Conservation (phyloP, 129 eudicot species). For the Cynara cardunculus region DNA sequence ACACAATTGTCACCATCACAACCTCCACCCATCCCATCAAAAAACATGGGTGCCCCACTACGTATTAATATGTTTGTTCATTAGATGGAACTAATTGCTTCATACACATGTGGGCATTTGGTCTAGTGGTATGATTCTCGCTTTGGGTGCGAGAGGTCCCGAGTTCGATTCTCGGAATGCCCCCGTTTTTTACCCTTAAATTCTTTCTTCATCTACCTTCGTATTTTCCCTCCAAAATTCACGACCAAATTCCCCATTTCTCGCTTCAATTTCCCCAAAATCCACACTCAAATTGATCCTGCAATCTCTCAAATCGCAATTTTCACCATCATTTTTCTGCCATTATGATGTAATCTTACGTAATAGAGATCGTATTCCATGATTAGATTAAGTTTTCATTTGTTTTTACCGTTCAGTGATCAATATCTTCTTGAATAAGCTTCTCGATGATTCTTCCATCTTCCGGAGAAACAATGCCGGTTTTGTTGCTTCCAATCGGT, state of each 20-base stretch:
- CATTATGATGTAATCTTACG: not conserved
- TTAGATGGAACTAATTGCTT: not conserved
- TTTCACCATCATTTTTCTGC: slow-evolving; percentile 11
- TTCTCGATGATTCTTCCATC: not conserved
- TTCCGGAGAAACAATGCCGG: not conserved
- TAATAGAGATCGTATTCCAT: not conserved
- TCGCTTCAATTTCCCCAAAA: slow-evolving; percentile 14
- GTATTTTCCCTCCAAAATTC: slow-evolving; percentile 21
- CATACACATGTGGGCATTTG: slow-evolving; percentile 55
- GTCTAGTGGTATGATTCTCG: slow-evolving; percentile 99
- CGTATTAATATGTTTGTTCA: too few species aligned
- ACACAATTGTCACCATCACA: too few species aligned
- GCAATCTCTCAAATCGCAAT: slow-evolving; percentile 2
- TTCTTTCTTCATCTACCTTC: not conserved
- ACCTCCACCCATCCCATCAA: too few species aligned
- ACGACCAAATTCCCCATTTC: not conserved
- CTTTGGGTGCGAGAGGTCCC: slow-evolving; percentile 99
- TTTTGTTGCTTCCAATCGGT: not conserved
- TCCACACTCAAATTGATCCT: slow-evolving; percentile 8
- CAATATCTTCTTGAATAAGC: slow-evolving; percentile 14
- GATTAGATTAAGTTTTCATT: not conserved
- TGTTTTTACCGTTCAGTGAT: not conserved
- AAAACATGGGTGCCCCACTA: too few species aligned
- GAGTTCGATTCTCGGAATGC: slow-evolving; percentile 90
- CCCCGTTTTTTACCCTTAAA: not conserved